Base-by-base conservation (phyloP, 345 rosid species). In the Populus nigra region DNA sequence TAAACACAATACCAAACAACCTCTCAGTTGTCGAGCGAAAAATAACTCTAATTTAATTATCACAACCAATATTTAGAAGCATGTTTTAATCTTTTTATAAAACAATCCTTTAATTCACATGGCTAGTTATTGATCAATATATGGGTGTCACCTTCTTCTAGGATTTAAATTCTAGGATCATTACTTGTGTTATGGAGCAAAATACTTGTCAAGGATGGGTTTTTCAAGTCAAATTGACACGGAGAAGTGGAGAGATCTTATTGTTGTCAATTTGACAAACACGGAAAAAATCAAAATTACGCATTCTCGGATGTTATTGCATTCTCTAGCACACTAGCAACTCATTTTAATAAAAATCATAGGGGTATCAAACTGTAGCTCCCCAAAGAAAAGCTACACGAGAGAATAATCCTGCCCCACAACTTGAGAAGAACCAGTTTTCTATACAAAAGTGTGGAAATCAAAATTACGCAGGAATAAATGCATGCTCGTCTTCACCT, bases 361-460 rank as follows among this genome's bases (percentile, higher is more conserved):
- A 16, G 57, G 47, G 41, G 20, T 5, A 20, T 74, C 65, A 25
- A 71, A 73, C 59, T 12, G 57, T n/a, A 47, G 57, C 18, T 77
- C 59, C 55, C 11, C 49, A 13, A 35, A 73, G 12, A 5, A 59
- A 36, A 73, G 20, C 63, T 69, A 62, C 62, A 75, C 45, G 45
- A 69, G 62, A 57, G 68, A 84, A 75, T 62, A 72, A 36, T 59
- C 69, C 57, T 22, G 50, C 76, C 76, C 71, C 76, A 35, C 39
- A 25, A 23, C 71, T 72, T 69, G 76, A 27, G 72, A 71, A 27
- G 38, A 76, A 76, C 41, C 63, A 59, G 41, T 59, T 25, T 65
- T 78, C 75, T 80, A 82, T 77, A 82, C 76, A 76, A 29, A 75
- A 70, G 36, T 8, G 47, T 20, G 36, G 35, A 77, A 73, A 73